Percentiles rank a stretch among this genome's conserved stretches.
phyloP scores from a whole-genome alignment of 257 asterid genomes.

The Forsythia suspensa region DNA sequence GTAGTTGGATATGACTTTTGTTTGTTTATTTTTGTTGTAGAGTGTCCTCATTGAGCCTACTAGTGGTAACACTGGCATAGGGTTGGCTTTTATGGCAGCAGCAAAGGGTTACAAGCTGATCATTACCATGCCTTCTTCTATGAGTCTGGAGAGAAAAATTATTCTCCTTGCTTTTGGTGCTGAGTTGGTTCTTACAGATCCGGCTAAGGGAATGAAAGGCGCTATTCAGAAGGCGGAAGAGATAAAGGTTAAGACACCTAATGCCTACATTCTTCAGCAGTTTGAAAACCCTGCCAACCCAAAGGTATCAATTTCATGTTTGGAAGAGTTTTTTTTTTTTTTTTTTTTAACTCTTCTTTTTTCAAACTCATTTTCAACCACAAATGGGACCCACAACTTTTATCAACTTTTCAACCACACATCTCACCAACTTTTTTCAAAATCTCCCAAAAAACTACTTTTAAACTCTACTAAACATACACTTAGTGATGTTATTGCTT shows the following conservation, averaged over 20 bases:
- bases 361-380: no score
- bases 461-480: not conserved
- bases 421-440: no score
- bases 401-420: no score
- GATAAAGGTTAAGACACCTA: slow-evolving; percentile 74
- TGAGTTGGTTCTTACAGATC: slow-evolving; percentile 82
- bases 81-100: slow-evolving; percentile 96
- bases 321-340: no score
- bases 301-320: slow-evolving; percentile 43
- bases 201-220: slow-evolving; percentile 91
- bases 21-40: slow-evolving; percentile 37
- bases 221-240: slow-evolving; percentile 90
- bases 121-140: slow-evolving; percentile 88
- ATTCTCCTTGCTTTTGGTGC: slow-evolving; percentile 95
- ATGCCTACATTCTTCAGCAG: slow-evolving; percentile 90
- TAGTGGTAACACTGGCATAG: slow-evolving; percentile 96
- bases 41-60: slow-evolving; percentile 91
- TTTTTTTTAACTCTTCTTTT: no score
- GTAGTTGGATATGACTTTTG: not conserved
- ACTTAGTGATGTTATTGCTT: not conserved
- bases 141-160: slow-evolving; percentile 88
- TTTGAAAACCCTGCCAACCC: slow-evolving; percentile 95
- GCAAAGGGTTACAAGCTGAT: slow-evolving; percentile 87
- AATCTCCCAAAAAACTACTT: no score
- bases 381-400: no score